Base-by-base conservation (phyloP, 2,329 filamentous ascomycete species). In the Diaporthe sp. region DNA sequence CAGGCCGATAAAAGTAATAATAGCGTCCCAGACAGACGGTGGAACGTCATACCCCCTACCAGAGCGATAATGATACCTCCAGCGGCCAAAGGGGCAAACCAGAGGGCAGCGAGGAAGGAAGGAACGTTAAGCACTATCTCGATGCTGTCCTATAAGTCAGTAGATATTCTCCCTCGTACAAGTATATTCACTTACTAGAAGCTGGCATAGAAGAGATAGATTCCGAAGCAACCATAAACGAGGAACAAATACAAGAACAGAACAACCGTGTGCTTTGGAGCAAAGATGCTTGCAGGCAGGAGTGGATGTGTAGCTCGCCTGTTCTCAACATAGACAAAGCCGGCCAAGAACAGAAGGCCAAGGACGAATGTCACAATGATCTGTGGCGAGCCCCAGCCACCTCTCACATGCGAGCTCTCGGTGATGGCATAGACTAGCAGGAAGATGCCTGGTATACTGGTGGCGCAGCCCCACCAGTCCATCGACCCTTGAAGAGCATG, bases 371-470 rank as follows among this genome's bases (percentile, higher is more conserved):
- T 88, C 17, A 90, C 84, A n/a, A 88, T 87, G 71, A 94, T 92
- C 76, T 94, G 93, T 0, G 91, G 91, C 2, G 91, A 92, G 39
- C 83, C 85, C 93, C 93, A 94, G 12, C 90, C 88, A 6, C 89
- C 80, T 0, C 89, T 86, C 1, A 91, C 91, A 80, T 93, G 90
- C 0, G 90, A 88, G 49, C 90, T 91, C 75, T 94, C 90, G 1
- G 92, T 93, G 73, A 95, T 88, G 1, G 92, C 90, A 79, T 92
- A 94, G 3, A 94, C 90, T 78, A 93, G 84, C 20, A 94, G 85
- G 13, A 93, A 86, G 3, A 93, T 82, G 0, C 92, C 92, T 0
- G 85, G 84, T 4, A 92, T 85, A 10, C 90, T 90, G 17, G 90
- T 85, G 2, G 83, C 79, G 13, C 87, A 84, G 1, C 92, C 92